Percentiles rank a stretch among this genome's conserved stretches.
These are phyloP conservation scores for Tricholoma saponaceum DNA, from an alignment of 768 basidiomycete genomes.

Conservation along the genomic window DNA sequence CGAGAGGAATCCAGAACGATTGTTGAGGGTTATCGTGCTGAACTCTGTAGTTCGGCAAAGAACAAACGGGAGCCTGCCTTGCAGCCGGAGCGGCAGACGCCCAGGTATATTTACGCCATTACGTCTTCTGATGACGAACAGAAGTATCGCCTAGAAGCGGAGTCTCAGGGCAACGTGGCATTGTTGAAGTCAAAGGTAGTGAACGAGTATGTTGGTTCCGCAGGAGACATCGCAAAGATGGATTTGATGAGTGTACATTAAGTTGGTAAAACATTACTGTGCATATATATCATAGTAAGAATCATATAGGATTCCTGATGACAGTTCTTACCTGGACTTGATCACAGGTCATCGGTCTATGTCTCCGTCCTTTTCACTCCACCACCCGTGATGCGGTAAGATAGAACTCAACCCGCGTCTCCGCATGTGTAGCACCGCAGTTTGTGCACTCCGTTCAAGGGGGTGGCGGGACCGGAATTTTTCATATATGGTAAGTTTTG, in stretches of 20 bases:
- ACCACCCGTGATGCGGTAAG: too few relatives aligned
- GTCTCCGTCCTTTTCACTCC: too few relatives aligned
- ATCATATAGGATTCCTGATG: too few relatives aligned
- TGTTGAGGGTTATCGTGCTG: slow-evolving; percentile 8
- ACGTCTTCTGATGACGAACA: slow-evolving; percentile 5
- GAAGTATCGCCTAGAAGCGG: slow-evolving; percentile 2
- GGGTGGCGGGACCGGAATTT: too few relatives aligned
- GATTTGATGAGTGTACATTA: neutral
- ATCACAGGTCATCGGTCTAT: too few relatives aligned
- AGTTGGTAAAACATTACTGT: neutral
- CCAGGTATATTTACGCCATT: neutral
- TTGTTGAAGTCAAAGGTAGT: slow-evolving; percentile 9
- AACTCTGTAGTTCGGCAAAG: slow-evolving; percentile 10
- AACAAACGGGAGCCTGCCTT: neutral
- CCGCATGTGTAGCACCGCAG: too few relatives aligned
- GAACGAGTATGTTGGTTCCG: neutral
- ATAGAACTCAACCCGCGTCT: too few relatives aligned
- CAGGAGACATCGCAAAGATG: neutral
- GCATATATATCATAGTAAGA: neutral
- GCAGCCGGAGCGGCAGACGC: neutral
- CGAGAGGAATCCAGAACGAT: slow-evolving; percentile 3
- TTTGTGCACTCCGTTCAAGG: too few relatives aligned
- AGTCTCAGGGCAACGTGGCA: slow-evolving; percentile 6
- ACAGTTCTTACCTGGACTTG: too few relatives aligned
- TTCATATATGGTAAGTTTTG: too few relatives aligned